Evolutionary conservation across 2,329 filamentous ascomycete species (phyloP), one percentile per base, ranked within the genome.

Genomic region (Hypomyces perniciosus): DNA sequence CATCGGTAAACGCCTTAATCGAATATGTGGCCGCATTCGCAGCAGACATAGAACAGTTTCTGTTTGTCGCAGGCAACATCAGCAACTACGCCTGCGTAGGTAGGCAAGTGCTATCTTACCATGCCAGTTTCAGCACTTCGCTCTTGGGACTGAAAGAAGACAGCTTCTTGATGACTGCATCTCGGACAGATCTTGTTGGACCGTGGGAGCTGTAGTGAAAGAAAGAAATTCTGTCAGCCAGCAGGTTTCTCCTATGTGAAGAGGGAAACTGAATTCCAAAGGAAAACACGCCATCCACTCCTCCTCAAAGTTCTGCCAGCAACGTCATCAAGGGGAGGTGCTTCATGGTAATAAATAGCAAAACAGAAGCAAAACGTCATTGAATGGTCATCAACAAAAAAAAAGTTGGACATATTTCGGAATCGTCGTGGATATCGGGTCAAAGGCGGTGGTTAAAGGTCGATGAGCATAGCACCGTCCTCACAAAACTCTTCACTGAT

Each of bases 111-210:
- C 27, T 12, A 9, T 13, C 87, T 78, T 72, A 97, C 93, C 93
- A 99, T 99, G 74, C 93, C 93, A 41, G 93, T 99, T 71, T 97
- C 91, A 44, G 90, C 89, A 60, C 87, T 96, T 71, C 93, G 87
- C 75, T 97, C 91, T 68, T 99, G 93, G 55, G 91, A 96, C 75
- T 99, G 93, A 77, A 99, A 99, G 75, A 96, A 99, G 54, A 99
- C 95, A 42, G 91, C 90, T 72, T 97, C 91, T 61, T 84, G 83
- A 69, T 93, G 87, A 59, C 81, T 79, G 77, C 95, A 99, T 60
- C 77, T 80, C 47, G 90, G 90, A 73, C 93, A 99, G 54, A 80
- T 79, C 72, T 88, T 90, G 68, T 90, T 88, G 62, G 90, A 85
- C 63, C 91, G 86, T 57, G 93, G 93, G 69, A 97, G 88, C 91